These are phyloP conservation scores for Lachancea quebecensis DNA, from an alignment of 805 yeast genomes.

Conservation along the genomic window DNA sequence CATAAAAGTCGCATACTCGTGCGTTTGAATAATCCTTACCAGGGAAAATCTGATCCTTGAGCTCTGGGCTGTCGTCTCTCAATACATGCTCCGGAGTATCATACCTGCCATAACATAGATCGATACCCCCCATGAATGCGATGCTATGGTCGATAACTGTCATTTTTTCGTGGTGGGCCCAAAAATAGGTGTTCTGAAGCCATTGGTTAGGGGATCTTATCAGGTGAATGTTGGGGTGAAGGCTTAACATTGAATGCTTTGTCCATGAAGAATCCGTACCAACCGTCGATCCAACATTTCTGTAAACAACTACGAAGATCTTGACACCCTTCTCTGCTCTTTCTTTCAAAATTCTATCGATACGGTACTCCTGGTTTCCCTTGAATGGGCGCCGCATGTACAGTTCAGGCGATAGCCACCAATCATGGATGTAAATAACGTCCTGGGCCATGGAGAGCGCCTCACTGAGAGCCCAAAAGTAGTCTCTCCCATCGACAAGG, in stretches of 20 bases:
- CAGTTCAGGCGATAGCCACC: conserved; percentile 97
- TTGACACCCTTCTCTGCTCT: conserved; percentile 95
- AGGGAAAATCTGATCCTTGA: conserved; percentile 62
- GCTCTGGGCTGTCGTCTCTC: conserved; percentile 58
- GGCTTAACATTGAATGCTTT: conserved; percentile 80
- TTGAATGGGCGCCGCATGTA: conserved; percentile 90
- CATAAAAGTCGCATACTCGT: conserved; percentile 78
- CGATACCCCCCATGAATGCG: conserved; percentile 93
- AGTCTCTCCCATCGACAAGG: conserved; percentile 95
- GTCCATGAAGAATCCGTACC: conserved; percentile 93
- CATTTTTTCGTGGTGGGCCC: conserved; percentile 98
- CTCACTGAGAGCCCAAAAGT: conserved; percentile 91
- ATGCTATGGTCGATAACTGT: conserved; percentile 80
- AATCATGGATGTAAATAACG: conserved; percentile 89
- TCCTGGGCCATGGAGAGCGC: conserved; percentile 92
- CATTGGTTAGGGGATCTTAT: conserved; percentile 94
- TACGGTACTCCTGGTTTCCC: conserved; percentile 89
- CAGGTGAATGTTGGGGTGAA: conserved; percentile 82
- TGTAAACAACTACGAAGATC: conserved; percentile 81
- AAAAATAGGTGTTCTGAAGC: conserved; percentile 84
- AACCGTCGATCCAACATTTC: conserved; percentile 90
- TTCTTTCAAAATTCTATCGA: conserved; percentile 79
- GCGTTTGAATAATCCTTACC: conserved; percentile 98
- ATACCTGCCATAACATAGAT: conserved; percentile 89
- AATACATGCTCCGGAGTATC: conserved; percentile 95